Conservation (phyloP, 495 filamentous ascomycete genomes). For the Penicillium steckii region DNA sequence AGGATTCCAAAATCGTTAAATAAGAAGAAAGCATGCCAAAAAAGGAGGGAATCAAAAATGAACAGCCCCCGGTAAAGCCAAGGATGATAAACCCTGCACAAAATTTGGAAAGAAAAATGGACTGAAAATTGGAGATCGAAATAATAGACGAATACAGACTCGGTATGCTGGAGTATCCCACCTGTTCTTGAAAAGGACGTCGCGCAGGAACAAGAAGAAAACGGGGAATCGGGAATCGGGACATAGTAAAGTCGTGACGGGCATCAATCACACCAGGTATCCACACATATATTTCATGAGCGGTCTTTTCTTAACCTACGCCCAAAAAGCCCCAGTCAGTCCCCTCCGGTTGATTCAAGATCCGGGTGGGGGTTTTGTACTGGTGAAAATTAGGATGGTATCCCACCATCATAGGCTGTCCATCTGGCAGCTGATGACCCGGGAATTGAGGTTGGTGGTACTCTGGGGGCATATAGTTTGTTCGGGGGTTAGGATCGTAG, state of each 20-base stretch:
- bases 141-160: conserved; percentile 2
- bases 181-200: not conserved
- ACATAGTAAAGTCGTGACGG: conserved; percentile 26
- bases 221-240: conserved; percentile 13
- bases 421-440: conserved; percentile 30
- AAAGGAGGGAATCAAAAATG: conserved; percentile 6
- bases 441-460: conserved; percentile 33
- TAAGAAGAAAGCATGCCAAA: conserved; percentile 2
- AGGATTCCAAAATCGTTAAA: conserved; percentile 2
- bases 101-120: conserved; percentile 5
- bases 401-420: conserved; percentile 38
- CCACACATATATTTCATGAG: conserved; percentile 15
- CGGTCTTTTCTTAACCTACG: conserved; percentile 35
- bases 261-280: conserved; percentile 23
- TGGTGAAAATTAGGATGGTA: conserved; percentile 36
- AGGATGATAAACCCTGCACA: conserved; percentile 1
- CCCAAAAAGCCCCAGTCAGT: conserved; percentile 49
- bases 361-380: conserved; percentile 39
- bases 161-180: not conserved
- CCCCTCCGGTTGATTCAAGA: conserved; percentile 45
- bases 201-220: not conserved
- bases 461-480: conserved; percentile 37
- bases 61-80: conserved; percentile 8
- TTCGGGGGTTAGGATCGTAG: conserved; percentile 34
- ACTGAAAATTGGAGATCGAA: not conserved